phyloP scores from a whole-genome alignment of 1,284 basidiomycete genomes.

The Amylostereum areolatum region DNA sequence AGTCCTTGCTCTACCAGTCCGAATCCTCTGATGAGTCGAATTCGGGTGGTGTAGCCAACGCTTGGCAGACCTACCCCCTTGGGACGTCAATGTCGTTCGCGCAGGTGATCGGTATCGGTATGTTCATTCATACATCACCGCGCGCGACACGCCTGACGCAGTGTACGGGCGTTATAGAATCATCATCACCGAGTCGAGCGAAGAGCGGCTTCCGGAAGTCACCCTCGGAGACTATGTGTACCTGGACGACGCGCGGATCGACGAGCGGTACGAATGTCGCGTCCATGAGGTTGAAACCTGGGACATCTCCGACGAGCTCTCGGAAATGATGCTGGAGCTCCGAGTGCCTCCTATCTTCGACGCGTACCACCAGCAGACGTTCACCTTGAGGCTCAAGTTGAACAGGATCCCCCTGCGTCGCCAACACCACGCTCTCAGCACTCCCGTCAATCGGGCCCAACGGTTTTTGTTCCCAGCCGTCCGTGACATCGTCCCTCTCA shows the following conservation, averaged over 20 bases:
- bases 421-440: neutral
- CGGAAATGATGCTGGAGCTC: neutral
- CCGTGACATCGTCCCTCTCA: constrained; percentile 40
- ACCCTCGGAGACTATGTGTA: constrained; percentile 2
- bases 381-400: neutral
- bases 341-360: neutral
- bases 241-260: neutral
- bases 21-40: neutral
- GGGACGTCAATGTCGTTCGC: neutral
- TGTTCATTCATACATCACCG: neutral
- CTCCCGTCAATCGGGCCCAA: constrained; percentile 23
- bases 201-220: constrained; percentile 7
- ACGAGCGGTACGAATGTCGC: neutral
- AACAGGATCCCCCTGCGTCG: neutral
- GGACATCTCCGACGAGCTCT: neutral
- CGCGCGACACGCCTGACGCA: neutral
- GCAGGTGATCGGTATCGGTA: neutral
- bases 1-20: neutral
- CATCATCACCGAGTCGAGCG: constrained; percentile 3
- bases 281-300: constrained; percentile 11
- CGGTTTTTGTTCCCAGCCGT: constrained; percentile 34
- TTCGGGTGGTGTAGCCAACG: constrained; percentile 28
- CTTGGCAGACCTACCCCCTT: constrained; percentile 3
- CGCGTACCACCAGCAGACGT: neutral
- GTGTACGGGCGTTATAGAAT: neutral